Evolutionary conservation across 768 basidiomycete species (phyloP), one percentile per base, ranked within the genome.

Genomic region (Candolleomyces aberdarensis): DNA sequence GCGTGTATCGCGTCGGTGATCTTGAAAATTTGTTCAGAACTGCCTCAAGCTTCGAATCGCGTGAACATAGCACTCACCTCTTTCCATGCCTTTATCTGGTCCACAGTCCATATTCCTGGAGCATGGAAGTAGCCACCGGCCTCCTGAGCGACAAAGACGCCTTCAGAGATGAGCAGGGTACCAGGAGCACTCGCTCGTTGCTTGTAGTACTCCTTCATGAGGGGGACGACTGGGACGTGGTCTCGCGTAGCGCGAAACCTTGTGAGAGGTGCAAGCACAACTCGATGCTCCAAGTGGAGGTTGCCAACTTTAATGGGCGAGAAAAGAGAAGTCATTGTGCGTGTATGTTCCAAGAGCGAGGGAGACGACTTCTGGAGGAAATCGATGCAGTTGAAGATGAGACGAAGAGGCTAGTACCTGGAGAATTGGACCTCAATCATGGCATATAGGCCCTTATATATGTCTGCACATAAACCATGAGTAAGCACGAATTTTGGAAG

Each of bases 151-250:
- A 90, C 80, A 53, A 80, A 72, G 1, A 85, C 84, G 0, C 76
- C 86, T 70, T 90, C 87, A 1, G 83, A 71, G 61, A 90, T 78
- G 50, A 85, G 70, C 8, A 88, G 71, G 0, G 82, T 86, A 0
- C 86, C 86, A 0, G 81, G 78, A 0, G 69, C 65, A 31, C 74
- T 73, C 5, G 73, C 76, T 0, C 84, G 78, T 64, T 85, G 85
- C 2, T 70, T 57, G 63, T 85, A 85, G 67, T 83, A 85, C 17
- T 74, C 71, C 44, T 73, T 69, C 20, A 75, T 72, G 3, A 80
- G 62, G 9, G 60, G 74, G 1, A 75, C 56, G 13, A 69, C 62
- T 8, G 76, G 76, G 1, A 76, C 68, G 60, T 72, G 69, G 71
- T 78, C 78, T 63, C 62, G 66, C 1, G 43, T 61, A 3, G 78